A percentile compares a stretch with the other conserved stretches of the same genome.
These are phyloP conservation scores for Coffea canephora DNA, from an alignment of 257 asterid genomes.

Conservation along the genomic window DNA sequence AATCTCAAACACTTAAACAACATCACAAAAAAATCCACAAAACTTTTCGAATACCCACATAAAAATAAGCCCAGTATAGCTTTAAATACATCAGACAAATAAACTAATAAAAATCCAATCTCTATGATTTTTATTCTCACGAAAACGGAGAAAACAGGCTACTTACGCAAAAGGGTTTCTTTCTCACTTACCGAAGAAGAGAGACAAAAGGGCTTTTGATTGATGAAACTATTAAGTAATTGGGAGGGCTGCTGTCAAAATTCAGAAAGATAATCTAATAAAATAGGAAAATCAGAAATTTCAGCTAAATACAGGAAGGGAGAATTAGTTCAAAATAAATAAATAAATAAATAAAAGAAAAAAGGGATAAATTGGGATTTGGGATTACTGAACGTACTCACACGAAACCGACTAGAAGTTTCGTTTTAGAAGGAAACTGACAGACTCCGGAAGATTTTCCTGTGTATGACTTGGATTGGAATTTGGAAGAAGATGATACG, in stretches of 20 bases:
- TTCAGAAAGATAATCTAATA: not conserved
- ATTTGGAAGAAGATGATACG: not conserved
- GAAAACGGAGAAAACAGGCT: constrained; percentile 1
- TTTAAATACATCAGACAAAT: not conserved
- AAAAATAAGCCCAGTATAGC: not conserved
- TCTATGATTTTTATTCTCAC: not conserved
- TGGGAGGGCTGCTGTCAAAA: not conserved
- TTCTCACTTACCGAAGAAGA: constrained; percentile 10
- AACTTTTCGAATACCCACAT: not conserved
- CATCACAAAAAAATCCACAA: constrained; percentile 28
- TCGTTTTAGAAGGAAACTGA: constrained; percentile 17
- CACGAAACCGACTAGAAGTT: constrained; percentile 18
- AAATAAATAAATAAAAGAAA: not conserved
- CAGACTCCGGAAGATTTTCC: not conserved
- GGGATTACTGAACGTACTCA: not conserved
- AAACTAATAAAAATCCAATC: not conserved
- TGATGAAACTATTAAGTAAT: not conserved
- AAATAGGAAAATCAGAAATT: not conserved
- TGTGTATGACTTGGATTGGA: not conserved
- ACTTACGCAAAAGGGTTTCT: constrained; percentile 17
- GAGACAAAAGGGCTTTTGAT: not conserved
- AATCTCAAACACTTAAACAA: constrained; percentile 43
- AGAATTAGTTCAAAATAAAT: not conserved
- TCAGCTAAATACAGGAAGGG: not conserved
- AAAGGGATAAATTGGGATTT: too few species aligned